Evolutionary conservation across 192 early-diverging fungal genomes (phyloP).

Genomic region (Podila verticillata): DNA sequence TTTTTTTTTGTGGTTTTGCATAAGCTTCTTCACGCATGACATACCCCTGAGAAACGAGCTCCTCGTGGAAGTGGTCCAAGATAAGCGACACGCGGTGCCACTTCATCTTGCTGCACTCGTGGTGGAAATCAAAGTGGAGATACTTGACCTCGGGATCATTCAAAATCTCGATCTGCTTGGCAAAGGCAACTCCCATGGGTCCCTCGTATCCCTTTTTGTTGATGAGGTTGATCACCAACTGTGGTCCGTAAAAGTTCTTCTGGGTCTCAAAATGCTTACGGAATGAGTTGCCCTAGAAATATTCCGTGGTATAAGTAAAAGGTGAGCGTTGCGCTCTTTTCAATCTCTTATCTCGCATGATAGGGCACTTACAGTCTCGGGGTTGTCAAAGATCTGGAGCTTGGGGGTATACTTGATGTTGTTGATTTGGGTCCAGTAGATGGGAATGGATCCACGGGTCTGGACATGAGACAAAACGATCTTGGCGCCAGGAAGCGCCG

Average conservation of each 20-base stretch:
- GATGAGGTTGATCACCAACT: constrained; percentile 92
- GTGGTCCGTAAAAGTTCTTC: constrained; percentile 77
- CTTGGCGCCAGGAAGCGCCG: constrained; percentile 50
- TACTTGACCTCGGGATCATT: constrained; percentile 73
- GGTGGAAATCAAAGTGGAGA: constrained; percentile 97
- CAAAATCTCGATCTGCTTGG: constrained; percentile 65
- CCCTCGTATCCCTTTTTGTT: constrained; percentile 95
- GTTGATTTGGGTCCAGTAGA: constrained; percentile 93
- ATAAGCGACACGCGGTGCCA: constrained; percentile 91
- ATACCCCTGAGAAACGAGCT: constrained; percentile 66
- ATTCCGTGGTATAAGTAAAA: not conserved
- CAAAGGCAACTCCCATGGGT: constrained; percentile 84
- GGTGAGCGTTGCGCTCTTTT: not conserved
- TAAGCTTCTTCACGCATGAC: too few species aligned
- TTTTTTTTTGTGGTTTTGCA: not conserved
- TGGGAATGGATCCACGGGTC: constrained; percentile 93
- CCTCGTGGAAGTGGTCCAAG: constrained; percentile 78
- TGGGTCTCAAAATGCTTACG: constrained; percentile 79
- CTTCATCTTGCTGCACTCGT: constrained; percentile 95
- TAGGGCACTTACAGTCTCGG: constrained; percentile 65
- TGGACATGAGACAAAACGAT: constrained; percentile 85
- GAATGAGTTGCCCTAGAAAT: constrained; percentile 69
- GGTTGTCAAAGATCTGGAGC: constrained; percentile 77
- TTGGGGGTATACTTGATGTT: constrained; percentile 93
- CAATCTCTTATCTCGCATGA: too few species aligned